These are phyloP conservation scores for Lonicera japonica DNA, from an alignment of 129 eudicot genomes.

Conservation along the genomic window DNA sequence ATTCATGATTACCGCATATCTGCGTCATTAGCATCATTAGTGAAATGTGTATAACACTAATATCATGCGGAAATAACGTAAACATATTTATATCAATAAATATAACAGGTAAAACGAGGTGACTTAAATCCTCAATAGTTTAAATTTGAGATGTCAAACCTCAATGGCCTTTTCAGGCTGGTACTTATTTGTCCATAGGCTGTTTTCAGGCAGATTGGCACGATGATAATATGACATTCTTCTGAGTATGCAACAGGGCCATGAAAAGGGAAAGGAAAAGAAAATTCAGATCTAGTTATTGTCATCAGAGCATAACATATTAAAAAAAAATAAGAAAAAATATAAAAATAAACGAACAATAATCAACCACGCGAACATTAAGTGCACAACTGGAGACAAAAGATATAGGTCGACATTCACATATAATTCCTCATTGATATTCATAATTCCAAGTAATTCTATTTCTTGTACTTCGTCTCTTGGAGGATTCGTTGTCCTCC, in stretches of 20 bases:
- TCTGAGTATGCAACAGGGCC: conserved; percentile 29
- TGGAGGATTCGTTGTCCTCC: background rate
- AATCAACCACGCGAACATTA: too few species aligned
- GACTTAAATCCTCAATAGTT: background rate
- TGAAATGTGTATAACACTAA: conserved; percentile 3
- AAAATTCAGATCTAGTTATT: background rate
- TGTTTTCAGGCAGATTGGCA: conserved; percentile 44
- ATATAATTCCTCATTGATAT: background rate
- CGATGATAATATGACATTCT: conserved; percentile 38
- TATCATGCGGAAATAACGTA: background rate
- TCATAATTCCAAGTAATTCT: background rate
- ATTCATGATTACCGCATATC: conserved; percentile 80
- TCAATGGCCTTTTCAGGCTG: conserved; percentile 76
- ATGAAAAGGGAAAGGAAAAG: background rate
- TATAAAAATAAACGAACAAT: too few species aligned
- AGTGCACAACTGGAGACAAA: background rate
- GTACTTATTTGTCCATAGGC: conserved; percentile 92
- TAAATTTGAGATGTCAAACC: conserved; percentile 37
- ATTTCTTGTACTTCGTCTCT: background rate
- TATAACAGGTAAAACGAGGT: conserved; percentile 2
- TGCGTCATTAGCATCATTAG: conserved; percentile 23
- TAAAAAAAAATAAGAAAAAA: background rate
- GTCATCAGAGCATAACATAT: background rate
- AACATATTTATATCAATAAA: conserved; percentile 2
- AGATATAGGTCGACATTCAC: background rate